Percentiles rank a stretch among this genome's conserved stretches.
Evolutionary conservation across 2,329 filamentous ascomycete species (phyloP).

Genomic region (Claviceps pazoutovae): DNA sequence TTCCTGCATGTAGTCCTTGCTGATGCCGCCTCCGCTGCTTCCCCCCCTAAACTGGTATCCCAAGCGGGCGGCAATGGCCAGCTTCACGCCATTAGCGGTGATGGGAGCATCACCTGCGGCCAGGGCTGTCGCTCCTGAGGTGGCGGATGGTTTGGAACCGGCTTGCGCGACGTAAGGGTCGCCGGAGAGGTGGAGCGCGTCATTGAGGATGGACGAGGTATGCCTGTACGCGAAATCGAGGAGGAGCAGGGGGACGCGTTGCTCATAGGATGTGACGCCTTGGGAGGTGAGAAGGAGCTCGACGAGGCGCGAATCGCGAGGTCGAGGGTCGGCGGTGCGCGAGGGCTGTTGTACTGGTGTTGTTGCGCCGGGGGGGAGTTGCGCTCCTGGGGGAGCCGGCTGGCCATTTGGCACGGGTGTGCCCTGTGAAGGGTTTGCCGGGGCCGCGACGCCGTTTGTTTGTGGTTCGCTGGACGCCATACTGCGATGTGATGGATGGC

Average conservation of each 20-base stretch:
- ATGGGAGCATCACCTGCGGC: conserved; percentile 42
- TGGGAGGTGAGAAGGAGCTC: conserved; percentile 68
- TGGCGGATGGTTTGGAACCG: conserved; percentile 35
- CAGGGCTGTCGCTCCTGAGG: conserved; percentile 33
- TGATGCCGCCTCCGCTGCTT: conserved; percentile 37
- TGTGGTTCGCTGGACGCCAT: conserved; percentile 31
- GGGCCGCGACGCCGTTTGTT: conserved; percentile 37
- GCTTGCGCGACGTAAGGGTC: conserved; percentile 53
- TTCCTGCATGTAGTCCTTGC: conserved; percentile 65
- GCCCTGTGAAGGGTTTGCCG: conserved; percentile 19
- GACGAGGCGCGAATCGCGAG: conserved; percentile 65
- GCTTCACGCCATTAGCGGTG: conserved; percentile 50
- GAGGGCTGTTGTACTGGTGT: conserved; percentile 16
- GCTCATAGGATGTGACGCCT: conserved; percentile 67
- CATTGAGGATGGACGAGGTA: conserved; percentile 55
- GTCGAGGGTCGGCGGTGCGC: conserved; percentile 37
- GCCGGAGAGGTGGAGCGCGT: conserved; percentile 53
- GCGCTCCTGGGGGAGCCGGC: conserved; percentile 8
- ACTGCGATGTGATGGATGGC: conserved; percentile 2
- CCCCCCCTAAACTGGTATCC: conserved; percentile 54
- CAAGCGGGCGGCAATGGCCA: conserved; percentile 57
- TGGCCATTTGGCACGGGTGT: conserved; percentile 22
- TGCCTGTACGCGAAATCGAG: conserved; percentile 81
- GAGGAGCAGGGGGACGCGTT: conserved; percentile 67
- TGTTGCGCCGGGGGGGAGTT: conserved; percentile 6